Evolutionary conservation across 345 rosid species (phyloP).

Genomic region (Acer campestre): DNA sequence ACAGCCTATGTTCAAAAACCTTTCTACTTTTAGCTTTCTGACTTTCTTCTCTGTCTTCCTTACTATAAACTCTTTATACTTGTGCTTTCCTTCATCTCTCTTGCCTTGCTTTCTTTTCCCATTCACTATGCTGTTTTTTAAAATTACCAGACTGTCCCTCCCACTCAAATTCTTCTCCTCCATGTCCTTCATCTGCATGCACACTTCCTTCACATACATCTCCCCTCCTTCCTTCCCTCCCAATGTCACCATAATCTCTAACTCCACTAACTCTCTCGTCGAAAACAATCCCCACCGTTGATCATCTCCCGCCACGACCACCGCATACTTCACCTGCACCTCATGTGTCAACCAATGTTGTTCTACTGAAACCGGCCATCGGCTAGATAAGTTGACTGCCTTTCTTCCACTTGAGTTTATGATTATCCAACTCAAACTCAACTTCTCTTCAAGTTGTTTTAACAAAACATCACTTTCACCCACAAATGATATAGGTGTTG

Average conservation of each 20-base stretch:
- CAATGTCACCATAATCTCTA: constrained; percentile 41
- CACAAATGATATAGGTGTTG: constrained; percentile 24
- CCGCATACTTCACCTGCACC: constrained; percentile 50
- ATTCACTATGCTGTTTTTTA: constrained; percentile 40
- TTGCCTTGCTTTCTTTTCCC: constrained; percentile 36
- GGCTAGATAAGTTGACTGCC: constrained; percentile 61
- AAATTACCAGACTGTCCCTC: constrained; percentile 62
- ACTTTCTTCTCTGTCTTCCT: constrained; percentile 46
- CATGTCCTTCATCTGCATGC: constrained; percentile 69
- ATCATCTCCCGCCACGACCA: constrained; percentile 29
- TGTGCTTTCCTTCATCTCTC: constrained; percentile 33
- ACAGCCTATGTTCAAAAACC: constrained; percentile 32
- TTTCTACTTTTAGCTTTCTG: constrained; percentile 34
- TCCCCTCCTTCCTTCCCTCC: constrained; percentile 58
- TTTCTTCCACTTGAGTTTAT: constrained; percentile 59
- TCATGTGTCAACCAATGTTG: constrained; percentile 75
- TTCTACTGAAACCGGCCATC: constrained; percentile 54
- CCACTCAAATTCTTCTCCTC: constrained; percentile 71
- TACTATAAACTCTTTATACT: constrained; percentile 44
- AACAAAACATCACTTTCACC: constrained; percentile 40
- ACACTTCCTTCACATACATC: constrained; percentile 66
- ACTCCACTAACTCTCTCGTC: constrained; percentile 37
- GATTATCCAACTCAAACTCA: constrained; percentile 64
- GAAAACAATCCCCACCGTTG: constrained; percentile 17
- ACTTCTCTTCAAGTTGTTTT: constrained; percentile 46